Conservation (phyloP, 805 yeast genomes). For the Phaffomyces antillensis region DNA sequence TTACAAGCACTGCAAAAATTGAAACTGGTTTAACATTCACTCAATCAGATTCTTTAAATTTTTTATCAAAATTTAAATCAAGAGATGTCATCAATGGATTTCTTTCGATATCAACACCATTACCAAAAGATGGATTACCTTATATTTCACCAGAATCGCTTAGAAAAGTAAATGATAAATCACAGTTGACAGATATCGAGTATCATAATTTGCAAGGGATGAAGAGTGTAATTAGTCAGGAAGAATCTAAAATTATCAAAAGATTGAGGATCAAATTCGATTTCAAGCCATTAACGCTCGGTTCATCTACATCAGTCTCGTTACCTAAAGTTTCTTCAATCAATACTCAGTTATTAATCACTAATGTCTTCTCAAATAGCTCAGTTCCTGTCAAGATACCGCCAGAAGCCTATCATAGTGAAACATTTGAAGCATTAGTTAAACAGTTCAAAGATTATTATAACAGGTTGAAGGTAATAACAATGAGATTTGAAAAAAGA, state of each 20-base stretch:
- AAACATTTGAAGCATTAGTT: slow-evolving; percentile 16
- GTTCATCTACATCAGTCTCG: slow-evolving; percentile 21
- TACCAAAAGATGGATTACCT: slow-evolving; percentile 30
- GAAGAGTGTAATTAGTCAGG: slow-evolving; percentile 22
- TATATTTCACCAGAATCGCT: slow-evolving; percentile 31
- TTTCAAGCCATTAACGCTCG: slow-evolving; percentile 20
- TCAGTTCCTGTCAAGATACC: slow-evolving; percentile 39
- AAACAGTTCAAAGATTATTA: slow-evolving; percentile 16
- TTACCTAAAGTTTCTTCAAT: slow-evolving; percentile 11
- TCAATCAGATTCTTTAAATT: background rate
- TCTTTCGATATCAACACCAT: slow-evolving; percentile 22
- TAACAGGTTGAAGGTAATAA: slow-evolving; percentile 13
- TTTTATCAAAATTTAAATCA: background rate
- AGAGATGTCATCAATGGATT: slow-evolving; percentile 18
- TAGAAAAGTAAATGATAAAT: slow-evolving; percentile 29
- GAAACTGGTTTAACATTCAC: background rate
- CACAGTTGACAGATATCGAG: slow-evolving; percentile 26
- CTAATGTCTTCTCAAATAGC: slow-evolving; percentile 27
- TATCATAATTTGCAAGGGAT: slow-evolving; percentile 28
- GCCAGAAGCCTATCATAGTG: slow-evolving; percentile 21
- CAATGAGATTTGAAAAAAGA: slow-evolving; percentile 4
- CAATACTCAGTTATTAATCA: slow-evolving; percentile 25
- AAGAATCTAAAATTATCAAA: slow-evolving; percentile 22
- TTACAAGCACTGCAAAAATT: background rate
- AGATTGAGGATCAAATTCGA: slow-evolving; percentile 24